phyloP scores from a whole-genome alignment of 768 basidiomycete species.

The Macrolepiota fuliginosa region DNA sequence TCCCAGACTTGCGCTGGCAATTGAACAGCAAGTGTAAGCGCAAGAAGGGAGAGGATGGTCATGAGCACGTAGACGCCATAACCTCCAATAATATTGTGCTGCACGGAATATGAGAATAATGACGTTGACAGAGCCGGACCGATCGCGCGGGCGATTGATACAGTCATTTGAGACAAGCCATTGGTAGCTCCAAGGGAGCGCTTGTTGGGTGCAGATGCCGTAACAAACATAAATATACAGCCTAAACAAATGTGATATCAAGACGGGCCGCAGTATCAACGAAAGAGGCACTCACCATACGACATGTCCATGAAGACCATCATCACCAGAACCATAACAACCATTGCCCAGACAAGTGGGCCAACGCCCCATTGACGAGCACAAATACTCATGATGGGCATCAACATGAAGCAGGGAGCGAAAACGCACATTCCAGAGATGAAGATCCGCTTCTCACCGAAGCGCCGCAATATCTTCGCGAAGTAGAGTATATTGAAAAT shows the following conservation, averaged over 20 bases:
- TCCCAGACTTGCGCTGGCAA: slow-evolving; percentile 39
- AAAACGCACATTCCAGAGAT: slow-evolving; percentile 32
- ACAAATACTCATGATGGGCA: slow-evolving; percentile 45
- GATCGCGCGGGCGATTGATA: slow-evolving; percentile 44
- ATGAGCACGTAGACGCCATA: slow-evolving; percentile 44
- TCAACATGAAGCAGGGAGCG: slow-evolving; percentile 36
- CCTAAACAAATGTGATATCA: slow-evolving; percentile 24
- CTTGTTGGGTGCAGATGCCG: slow-evolving; percentile 46
- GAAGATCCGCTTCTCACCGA: slow-evolving; percentile 45
- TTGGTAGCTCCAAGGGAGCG: slow-evolving; percentile 50
- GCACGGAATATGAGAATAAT: slow-evolving; percentile 50
- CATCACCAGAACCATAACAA: slow-evolving; percentile 27
- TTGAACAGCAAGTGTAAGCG: slow-evolving; percentile 27
- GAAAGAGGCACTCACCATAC: slow-evolving; percentile 33
- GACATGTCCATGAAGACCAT: slow-evolving; percentile 41
- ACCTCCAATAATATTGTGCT: slow-evolving; percentile 44
- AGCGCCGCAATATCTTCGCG: slow-evolving; percentile 34
- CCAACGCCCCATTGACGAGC: slow-evolving; percentile 37
- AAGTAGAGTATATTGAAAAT: slow-evolving; percentile 41
- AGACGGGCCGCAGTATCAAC: not conserved
- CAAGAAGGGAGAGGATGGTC: slow-evolving; percentile 27
- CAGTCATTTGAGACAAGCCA: slow-evolving; percentile 45
- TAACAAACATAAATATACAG: slow-evolving; percentile 50
- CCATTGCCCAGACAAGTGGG: slow-evolving; percentile 33
- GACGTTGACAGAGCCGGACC: slow-evolving; percentile 49